These are phyloP conservation scores for Brasenia schreberi DNA, from an alignment of 164 flowering plant species.

Conservation along the genomic window DNA sequence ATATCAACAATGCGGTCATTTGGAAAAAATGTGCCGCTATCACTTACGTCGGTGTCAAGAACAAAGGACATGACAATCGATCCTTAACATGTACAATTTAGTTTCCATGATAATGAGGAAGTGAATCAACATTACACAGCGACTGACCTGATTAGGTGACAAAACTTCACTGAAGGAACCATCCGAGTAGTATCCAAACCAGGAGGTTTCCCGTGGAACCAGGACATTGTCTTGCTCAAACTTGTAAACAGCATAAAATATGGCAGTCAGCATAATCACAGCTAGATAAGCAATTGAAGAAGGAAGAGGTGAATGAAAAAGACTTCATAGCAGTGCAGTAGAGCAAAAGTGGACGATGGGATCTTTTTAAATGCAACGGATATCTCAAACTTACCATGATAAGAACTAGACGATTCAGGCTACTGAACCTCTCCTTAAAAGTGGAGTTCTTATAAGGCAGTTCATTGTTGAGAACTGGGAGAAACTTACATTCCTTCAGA, in stretches of 20 bases:
- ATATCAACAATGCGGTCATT: too few species aligned
- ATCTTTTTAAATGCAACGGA: not conserved
- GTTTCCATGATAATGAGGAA: too few species aligned
- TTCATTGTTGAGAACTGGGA: conserved; percentile 92
- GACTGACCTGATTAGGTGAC: conserved; percentile 51
- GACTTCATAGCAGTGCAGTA: not conserved
- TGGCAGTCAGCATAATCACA: not conserved
- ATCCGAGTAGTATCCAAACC: conserved; percentile 98
- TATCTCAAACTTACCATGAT: conserved; percentile 50
- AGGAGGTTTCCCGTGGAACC: conserved; percentile 83
- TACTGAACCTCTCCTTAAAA: conserved; percentile 65
- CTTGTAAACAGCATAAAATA: conserved; percentile 18
- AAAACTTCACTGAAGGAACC: conserved; percentile 58
- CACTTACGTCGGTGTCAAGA: too few species aligned
- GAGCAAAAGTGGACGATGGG: too few species aligned
- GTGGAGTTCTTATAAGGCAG: conserved; percentile 54
- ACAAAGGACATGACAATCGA: too few species aligned
- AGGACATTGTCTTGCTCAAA: conserved; percentile 77
- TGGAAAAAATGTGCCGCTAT: too few species aligned
- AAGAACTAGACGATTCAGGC: conserved; percentile 75
- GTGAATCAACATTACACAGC: not conserved
- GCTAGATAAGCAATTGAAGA: not conserved
- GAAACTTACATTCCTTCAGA: conserved; percentile 57
- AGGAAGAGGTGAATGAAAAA: not conserved
- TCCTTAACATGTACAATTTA: too few species aligned